phyloP scores from a whole-genome alignment of 2,329 filamentous ascomycete genomes.

The Pestalotiopsis sp. region DNA sequence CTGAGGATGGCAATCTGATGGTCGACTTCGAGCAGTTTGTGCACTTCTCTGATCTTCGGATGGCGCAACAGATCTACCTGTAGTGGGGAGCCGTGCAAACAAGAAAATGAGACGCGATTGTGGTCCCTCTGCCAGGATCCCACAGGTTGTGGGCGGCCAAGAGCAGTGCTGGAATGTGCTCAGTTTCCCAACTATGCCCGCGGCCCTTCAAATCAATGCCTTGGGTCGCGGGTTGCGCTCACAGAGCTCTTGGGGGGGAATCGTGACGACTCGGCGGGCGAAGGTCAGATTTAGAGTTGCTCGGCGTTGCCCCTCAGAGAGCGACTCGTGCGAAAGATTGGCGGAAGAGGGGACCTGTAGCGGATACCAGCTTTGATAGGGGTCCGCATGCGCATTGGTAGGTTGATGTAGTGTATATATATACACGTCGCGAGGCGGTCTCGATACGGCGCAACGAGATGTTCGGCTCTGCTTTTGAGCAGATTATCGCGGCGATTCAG shows the following conservation, averaged over 20 bases:
- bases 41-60: neutral
- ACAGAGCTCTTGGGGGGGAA: neutral
- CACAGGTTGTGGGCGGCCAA: neutral
- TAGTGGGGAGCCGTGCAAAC: neutral
- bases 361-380: neutral
- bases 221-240: neutral
- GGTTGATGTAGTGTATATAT: neutral
- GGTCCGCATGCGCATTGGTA: neutral
- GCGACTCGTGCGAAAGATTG: slow-evolving; percentile 4
- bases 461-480: neutral
- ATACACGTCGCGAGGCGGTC: neutral
- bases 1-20: neutral
- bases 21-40: neutral
- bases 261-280: neutral
- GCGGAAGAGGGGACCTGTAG: slow-evolving; percentile 2
- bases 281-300: neutral
- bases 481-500: neutral
- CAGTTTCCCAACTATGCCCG: neutral
- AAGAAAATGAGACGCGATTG: neutral
- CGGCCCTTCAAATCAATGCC: neutral
- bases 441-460: neutral
- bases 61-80: neutral
- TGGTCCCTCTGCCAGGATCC: neutral
- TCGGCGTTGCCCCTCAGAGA: neutral
- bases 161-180: neutral